These are phyloP conservation scores for Cutaneotrichosporon mucoides DNA, from an alignment of 1,284 basidiomycete species.

Conservation along the genomic window DNA sequence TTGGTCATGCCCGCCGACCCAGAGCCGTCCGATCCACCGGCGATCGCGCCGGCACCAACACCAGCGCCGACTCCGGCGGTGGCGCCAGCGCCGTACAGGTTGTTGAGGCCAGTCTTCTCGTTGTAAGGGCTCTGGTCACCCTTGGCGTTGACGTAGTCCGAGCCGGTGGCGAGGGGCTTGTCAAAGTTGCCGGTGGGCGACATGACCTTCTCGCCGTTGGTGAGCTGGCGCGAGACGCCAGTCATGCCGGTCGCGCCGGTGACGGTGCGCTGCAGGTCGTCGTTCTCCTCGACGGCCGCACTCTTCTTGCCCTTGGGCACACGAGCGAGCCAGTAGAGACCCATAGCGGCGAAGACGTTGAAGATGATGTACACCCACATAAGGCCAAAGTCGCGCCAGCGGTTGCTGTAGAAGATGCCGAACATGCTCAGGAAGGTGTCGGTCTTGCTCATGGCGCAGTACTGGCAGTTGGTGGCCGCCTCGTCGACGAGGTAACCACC, in stretches of 20 bases:
- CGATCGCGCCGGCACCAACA: background rate
- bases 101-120: background rate
- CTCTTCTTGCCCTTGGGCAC: constrained; percentile 27
- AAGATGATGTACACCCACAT: constrained; percentile 62
- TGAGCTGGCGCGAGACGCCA: constrained; percentile 7
- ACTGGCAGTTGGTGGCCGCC: constrained; percentile 42
- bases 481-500: constrained; percentile 47
- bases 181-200: background rate
- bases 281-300: constrained; percentile 3
- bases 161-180: background rate
- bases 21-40: background rate
- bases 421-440: constrained; percentile 59
- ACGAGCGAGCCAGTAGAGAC: constrained; percentile 44
- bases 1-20: background rate
- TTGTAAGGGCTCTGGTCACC: background rate
- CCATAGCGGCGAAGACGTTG: constrained; percentile 51
- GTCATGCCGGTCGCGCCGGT: constrained; percentile 5
- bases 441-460: constrained; percentile 53
- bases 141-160: background rate
- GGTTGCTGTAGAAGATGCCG: constrained; percentile 57
- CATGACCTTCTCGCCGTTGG: background rate
- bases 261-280: constrained; percentile 11
- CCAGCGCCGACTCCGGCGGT: no score
- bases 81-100: no score
- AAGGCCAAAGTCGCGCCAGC: constrained; percentile 63